Conservation (phyloP, 2,329 filamentous ascomycete species). For the Blastomyces parvus region DNA sequence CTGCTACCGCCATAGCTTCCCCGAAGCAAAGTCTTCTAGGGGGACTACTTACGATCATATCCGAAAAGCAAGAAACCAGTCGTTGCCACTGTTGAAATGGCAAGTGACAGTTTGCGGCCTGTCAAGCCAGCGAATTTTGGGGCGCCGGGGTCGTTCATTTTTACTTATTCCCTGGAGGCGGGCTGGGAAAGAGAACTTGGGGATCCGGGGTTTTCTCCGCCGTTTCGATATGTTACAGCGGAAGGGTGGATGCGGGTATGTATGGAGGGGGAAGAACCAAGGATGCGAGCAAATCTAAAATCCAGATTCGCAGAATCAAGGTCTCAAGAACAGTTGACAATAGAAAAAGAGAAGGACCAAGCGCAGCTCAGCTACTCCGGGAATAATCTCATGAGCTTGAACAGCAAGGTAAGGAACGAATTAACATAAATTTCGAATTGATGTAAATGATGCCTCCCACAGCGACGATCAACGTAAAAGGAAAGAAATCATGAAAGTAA, state of each 20-base stretch:
- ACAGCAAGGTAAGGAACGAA: not conserved
- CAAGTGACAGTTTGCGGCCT: constrained; percentile 47
- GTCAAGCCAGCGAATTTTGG: constrained; percentile 50
- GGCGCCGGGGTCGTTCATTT: constrained; percentile 9
- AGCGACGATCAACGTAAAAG: not conserved
- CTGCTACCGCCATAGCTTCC: not conserved
- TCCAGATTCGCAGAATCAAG: constrained; percentile 5
- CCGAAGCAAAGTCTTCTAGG: not conserved
- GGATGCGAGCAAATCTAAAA: not conserved
- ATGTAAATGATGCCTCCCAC: not conserved
- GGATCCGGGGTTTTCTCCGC: not conserved
- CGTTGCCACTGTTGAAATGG: constrained; percentile 53
- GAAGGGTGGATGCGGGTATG: not conserved
- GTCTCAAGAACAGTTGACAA: not conserved
- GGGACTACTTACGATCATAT: constrained; percentile 36
- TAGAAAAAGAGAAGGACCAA: not conserved
- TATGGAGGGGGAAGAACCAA: too few relatives aligned
- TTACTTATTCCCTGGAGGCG: not conserved
- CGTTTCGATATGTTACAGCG: not conserved
- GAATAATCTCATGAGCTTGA: not conserved
- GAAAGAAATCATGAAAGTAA: not conserved
- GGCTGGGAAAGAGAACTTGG: not conserved
- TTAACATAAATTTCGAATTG: not conserved
- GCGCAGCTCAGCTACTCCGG: not conserved
- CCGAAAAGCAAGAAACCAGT: constrained; percentile 51